Evolutionary conservation across 106 monocot genomes (phyloP).

Genomic region (Dendrobium catenatum): DNA sequence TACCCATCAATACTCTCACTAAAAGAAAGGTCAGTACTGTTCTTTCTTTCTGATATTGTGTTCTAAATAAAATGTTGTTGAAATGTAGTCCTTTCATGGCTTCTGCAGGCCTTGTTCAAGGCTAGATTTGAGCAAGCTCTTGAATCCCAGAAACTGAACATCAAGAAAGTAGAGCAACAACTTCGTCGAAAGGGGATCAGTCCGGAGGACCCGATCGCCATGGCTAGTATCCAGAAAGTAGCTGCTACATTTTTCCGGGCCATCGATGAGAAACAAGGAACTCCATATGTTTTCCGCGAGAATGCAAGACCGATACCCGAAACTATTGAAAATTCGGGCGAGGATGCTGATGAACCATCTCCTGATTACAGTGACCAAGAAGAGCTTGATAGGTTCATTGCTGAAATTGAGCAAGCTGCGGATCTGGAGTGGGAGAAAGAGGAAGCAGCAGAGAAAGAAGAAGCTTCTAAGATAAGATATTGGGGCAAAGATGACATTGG

Average conservation of each 20-base stretch:
- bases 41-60: not conserved
- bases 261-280: slow-evolving; percentile 95
- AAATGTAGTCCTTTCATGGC: not conserved
- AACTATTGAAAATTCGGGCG: slow-evolving; percentile 7
- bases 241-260: slow-evolving; percentile 96
- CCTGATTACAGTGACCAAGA: slow-evolving; percentile 95
- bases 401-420: slow-evolving; percentile 88
- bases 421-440: slow-evolving; percentile 83
- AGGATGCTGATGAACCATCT: slow-evolving; percentile 25
- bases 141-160: slow-evolving; percentile 95
- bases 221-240: slow-evolving; percentile 96
- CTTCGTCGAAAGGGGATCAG: slow-evolving; percentile 83
- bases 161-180: slow-evolving; percentile 85
- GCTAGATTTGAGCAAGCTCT: slow-evolving; percentile 99
- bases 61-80: not conserved
- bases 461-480: slow-evolving; percentile 60
- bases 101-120: slow-evolving; percentile 86
- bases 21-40: slow-evolving; percentile 77
- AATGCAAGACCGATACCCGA: slow-evolving; percentile 13
- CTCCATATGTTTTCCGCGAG: slow-evolving; percentile 76
- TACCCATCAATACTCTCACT: slow-evolving; percentile 93
- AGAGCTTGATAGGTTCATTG: slow-evolving; percentile 93
- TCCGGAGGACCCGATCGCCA: slow-evolving; percentile 90
- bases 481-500: slow-evolving; percentile 56
- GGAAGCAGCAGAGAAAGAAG: slow-evolving; percentile 88